phyloP scores from a whole-genome alignment of 345 rosid species.

The Dimocarpus longan region DNA sequence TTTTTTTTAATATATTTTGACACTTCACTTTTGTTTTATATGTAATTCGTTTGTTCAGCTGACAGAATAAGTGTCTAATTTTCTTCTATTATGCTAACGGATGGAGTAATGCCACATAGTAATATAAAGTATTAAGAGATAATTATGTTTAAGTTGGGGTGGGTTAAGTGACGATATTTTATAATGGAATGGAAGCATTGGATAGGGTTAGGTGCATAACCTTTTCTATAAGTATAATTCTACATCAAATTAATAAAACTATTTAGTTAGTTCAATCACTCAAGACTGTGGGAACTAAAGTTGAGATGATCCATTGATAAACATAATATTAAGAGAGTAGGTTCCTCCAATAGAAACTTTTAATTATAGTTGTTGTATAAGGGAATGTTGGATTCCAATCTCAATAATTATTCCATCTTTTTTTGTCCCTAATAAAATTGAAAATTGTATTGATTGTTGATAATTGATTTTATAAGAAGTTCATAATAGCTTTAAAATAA shows the following conservation, averaged over 20 bases:
- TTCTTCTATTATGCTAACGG: not conserved
- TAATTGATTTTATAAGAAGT: too few species aligned
- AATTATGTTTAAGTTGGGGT: conserved; percentile 5
- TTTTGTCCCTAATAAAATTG: too few species aligned
- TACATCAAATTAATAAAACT: too few species aligned
- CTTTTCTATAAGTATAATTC: not conserved
- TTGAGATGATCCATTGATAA: too few species aligned
- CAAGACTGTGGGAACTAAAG: not conserved
- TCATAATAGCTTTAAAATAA: too few species aligned
- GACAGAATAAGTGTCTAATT: not conserved
- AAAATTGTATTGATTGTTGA: too few species aligned
- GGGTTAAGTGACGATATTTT: not conserved
- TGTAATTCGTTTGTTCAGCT: not conserved
- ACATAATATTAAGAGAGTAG: too few species aligned
- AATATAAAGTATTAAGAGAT: not conserved
- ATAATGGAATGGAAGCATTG: not conserved
- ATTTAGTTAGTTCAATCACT: too few species aligned
- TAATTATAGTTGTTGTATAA: too few species aligned
- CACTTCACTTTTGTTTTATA: conserved; percentile 11
- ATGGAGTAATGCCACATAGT: not conserved
- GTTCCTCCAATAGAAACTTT: too few species aligned
- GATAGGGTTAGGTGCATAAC: not conserved
- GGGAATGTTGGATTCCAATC: too few species aligned
- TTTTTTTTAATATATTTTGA: not conserved
- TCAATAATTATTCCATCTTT: too few species aligned